Percentiles rank a stretch among this genome's conserved stretches.
Conservation (phyloP, 2,329 filamentous ascomycete genomes). For the Amauroascus verrucosus region DNA sequence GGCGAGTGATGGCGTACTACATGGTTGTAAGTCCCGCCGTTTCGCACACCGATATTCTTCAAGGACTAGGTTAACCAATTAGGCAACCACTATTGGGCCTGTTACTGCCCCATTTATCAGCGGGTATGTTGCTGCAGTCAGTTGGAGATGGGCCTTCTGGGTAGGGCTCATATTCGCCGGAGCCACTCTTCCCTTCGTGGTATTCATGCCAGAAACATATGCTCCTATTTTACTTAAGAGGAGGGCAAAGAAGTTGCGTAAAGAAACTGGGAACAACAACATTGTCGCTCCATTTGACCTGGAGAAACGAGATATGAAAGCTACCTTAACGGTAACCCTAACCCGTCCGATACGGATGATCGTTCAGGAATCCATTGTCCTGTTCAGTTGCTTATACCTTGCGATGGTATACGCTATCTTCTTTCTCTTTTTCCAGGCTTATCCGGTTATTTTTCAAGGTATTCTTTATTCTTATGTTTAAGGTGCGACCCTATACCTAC, state of each 20-base stretch:
- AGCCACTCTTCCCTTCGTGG: conserved; percentile 44
- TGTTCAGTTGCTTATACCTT: conserved; percentile 21
- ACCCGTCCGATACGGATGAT: conserved; percentile 21
- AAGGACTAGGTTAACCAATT: neutral
- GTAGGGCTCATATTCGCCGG: conserved; percentile 57
- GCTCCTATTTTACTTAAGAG: conserved; percentile 50
- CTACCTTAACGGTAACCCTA: conserved; percentile 18
- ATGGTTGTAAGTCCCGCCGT: conserved; percentile 28
- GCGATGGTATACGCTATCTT: conserved; percentile 21
- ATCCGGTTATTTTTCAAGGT: conserved; percentile 19
- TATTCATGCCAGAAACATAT: conserved; percentile 57
- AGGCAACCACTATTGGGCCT: conserved; percentile 35
- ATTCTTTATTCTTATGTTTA: neutral
- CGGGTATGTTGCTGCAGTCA: conserved; percentile 35
- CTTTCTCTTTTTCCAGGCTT: conserved; percentile 17
- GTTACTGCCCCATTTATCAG: conserved; percentile 37
- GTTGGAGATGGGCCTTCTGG: conserved; percentile 45
- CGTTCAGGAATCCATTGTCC: conserved; percentile 21
- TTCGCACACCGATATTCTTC: neutral
- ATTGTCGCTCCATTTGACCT: conserved; percentile 18
- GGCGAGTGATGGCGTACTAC: conserved; percentile 34
- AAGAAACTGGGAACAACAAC: conserved; percentile 15
- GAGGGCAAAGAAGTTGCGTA: conserved; percentile 32
- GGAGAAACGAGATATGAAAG: conserved; percentile 14
- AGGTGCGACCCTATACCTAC: neutral